These are phyloP conservation scores for Acanthamoeba royreba DNA, from an alignment of 208 protist genomes.

Conservation along the genomic window DNA sequence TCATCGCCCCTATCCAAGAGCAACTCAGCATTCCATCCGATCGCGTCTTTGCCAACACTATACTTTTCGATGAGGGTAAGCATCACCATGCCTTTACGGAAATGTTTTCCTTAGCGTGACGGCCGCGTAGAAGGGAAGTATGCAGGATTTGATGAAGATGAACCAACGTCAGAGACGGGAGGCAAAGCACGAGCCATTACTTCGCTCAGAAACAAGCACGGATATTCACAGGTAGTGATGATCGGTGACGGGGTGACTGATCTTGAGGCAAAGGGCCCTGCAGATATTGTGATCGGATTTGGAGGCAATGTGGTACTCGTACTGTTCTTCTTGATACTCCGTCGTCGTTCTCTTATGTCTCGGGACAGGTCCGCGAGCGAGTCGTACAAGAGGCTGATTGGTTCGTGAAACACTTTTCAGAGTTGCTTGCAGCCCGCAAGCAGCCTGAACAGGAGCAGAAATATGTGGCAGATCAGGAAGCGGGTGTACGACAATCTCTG, in stretches of 20 bases:
- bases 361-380: neutral
- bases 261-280: neutral
- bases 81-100: neutral
- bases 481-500: too few relatives aligned
- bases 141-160: neutral
- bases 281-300: neutral
- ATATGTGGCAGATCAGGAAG: too few relatives aligned
- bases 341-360: neutral
- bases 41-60: neutral
- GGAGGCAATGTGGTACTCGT: constrained; percentile 16
- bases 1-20: neutral
- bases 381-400: neutral
- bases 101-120: neutral
- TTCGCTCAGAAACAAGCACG: neutral
- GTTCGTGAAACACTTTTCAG: neutral
- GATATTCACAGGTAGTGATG: neutral
- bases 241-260: constrained; percentile 17
- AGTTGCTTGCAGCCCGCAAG: neutral
- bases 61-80: neutral
- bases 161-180: neutral
- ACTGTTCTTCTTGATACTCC: too few relatives aligned
- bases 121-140: neutral
- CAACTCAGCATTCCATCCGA: neutral
- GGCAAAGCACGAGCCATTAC: neutral
- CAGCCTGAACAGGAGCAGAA: too few relatives aligned